Conservation (phyloP, 768 basidiomycete genomes). For the Thelephora ganbajun region DNA sequence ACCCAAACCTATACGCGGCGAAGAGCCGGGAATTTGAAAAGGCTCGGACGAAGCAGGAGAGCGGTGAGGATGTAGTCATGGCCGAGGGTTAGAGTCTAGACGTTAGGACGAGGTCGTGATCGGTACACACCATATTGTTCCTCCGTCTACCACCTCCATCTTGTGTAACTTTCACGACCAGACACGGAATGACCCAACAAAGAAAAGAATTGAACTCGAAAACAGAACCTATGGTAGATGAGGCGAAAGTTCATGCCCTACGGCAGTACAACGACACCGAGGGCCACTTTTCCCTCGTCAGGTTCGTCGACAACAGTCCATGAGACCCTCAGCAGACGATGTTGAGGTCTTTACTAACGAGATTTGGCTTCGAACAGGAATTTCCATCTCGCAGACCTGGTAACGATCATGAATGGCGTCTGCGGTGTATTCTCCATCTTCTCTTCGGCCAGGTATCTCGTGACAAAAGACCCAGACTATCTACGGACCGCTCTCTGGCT, state of each 20-base stretch:
- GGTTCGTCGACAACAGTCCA: conserved; percentile 29
- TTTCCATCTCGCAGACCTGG: conserved; percentile 93
- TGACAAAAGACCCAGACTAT: conserved; percentile 64
- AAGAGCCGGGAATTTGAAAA: conserved; percentile 55
- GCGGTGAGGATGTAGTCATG: conserved; percentile 30
- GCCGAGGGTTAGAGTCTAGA: conserved; percentile 8
- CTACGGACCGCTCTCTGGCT: conserved; percentile 79
- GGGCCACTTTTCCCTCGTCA: conserved; percentile 95
- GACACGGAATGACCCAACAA: conserved; percentile 33
- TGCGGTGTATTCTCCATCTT: conserved; percentile 95
- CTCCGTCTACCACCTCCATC: conserved; percentile 5
- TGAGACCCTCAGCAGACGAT: not conserved
- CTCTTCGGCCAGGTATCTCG: conserved; percentile 79
- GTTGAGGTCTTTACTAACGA: conserved; percentile 4
- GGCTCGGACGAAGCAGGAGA: conserved; percentile 17
- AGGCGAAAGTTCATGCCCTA: conserved; percentile 30
- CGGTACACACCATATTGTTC: not conserved
- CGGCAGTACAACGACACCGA: conserved; percentile 81
- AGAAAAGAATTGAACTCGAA: conserved; percentile 18
- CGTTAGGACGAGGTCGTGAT: not conserved
- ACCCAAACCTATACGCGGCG: conserved; percentile 87
- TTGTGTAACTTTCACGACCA: conserved; percentile 3
- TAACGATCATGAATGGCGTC: conserved; percentile 98
- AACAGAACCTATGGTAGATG: conserved; percentile 5
- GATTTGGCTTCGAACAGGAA: conserved; percentile 41